Evolutionary conservation across 2,329 filamentous ascomycete genomes (phyloP).

Genomic region (Cordyceps javanica): DNA sequence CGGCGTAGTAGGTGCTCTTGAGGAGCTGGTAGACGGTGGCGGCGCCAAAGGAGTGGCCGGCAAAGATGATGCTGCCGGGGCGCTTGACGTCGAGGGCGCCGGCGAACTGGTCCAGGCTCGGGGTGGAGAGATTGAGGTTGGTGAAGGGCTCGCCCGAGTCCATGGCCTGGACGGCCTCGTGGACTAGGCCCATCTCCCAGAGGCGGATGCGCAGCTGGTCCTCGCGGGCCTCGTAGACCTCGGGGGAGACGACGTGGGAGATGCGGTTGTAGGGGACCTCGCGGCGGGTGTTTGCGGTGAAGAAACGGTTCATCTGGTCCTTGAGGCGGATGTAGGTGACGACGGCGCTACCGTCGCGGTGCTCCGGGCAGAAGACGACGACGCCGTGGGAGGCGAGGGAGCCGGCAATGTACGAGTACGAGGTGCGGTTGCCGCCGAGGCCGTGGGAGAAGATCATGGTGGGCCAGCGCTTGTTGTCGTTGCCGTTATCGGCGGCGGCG

Average conservation of each 20-base stretch:
- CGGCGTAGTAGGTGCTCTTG: constrained; percentile 69
- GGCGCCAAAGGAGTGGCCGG: constrained; percentile 77
- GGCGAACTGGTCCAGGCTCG: constrained; percentile 52
- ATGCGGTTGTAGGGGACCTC: constrained; percentile 45
- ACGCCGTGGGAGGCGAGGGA: constrained; percentile 76
- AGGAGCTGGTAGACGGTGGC: constrained; percentile 69
- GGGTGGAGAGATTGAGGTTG: constrained; percentile 48
- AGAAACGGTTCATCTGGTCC: constrained; percentile 32
- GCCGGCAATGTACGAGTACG: constrained; percentile 77
- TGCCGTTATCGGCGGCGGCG: constrained; percentile 36
- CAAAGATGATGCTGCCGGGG: constrained; percentile 68
- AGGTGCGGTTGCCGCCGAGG: constrained; percentile 71
- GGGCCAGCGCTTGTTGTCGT: constrained; percentile 58
- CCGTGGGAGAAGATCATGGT: constrained; percentile 84
- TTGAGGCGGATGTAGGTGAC: constrained; percentile 65
- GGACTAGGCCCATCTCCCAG: constrained; percentile 70
- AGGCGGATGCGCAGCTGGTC: constrained; percentile 67
- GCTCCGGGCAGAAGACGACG: constrained; percentile 75
- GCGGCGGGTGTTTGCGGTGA: constrained; percentile 22
- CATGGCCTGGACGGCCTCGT: constrained; percentile 61
- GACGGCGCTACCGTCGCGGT: constrained; percentile 74
- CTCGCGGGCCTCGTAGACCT: constrained; percentile 62
- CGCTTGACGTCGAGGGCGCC: constrained; percentile 59
- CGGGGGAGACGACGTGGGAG: constrained; percentile 57
- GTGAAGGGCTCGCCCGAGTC: constrained; percentile 46